These are phyloP conservation scores for Russula vinacea DNA, from an alignment of 768 basidiomycete genomes.

Conservation along the genomic window DNA sequence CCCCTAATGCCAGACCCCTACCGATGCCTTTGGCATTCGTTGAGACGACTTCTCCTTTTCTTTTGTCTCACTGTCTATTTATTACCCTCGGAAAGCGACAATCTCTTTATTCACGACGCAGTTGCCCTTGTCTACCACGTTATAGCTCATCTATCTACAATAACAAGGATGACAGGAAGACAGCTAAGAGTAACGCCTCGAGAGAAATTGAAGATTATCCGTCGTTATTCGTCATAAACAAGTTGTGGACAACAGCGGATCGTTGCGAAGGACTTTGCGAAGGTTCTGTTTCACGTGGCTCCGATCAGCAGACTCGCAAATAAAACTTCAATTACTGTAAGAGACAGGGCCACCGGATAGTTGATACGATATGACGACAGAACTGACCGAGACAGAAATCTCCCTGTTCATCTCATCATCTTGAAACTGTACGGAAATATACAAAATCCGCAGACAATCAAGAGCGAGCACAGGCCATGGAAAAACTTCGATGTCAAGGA, in stretches of 20 bases:
- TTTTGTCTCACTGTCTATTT: neutral
- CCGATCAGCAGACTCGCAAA: slow-evolving; percentile 1
- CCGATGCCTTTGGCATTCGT: neutral
- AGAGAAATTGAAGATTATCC: neutral
- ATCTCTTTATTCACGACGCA: too few species aligned
- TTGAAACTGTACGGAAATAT: neutral
- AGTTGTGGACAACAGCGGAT: neutral
- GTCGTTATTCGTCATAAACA: neutral
- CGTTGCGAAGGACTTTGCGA: slow-evolving; percentile 3
- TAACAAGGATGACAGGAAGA: neutral
- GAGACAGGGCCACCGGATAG: neutral
- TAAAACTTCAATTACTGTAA: neutral
- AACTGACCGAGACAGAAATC: neutral
- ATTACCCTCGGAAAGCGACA: too few species aligned
- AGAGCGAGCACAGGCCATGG: neutral
- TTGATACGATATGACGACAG: neutral
- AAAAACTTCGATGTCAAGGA: neutral
- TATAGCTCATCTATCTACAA: neutral
- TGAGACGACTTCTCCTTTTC: neutral
- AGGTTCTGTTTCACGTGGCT: slow-evolving; percentile 1
- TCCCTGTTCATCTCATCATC: neutral
- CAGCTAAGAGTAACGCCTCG: neutral
- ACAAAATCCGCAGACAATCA: neutral
- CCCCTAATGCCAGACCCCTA: too few species aligned
- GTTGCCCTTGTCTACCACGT: neutral